Percentiles rank a stretch among this genome's conserved stretches.
Evolutionary conservation across 164 flowering plant genomes (phyloP).

Genomic region (Echeveria elegans): DNA sequence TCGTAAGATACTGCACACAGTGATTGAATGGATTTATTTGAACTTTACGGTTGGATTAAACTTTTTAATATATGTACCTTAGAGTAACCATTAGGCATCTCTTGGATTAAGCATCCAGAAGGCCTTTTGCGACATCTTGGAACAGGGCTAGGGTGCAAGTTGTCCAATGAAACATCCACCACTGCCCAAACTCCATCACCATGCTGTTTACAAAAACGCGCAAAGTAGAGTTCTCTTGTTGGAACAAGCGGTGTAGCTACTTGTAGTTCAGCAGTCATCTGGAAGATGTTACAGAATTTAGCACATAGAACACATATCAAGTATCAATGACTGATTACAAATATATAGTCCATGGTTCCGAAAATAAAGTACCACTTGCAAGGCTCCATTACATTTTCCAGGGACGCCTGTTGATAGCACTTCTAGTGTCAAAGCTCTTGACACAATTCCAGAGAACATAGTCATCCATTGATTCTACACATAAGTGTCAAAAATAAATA

Average conservation of each 20-base stretch:
- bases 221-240: conserved; percentile 58
- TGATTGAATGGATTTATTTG: too few relatives aligned
- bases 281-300: conserved; percentile 1
- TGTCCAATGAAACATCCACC: conserved; percentile 79
- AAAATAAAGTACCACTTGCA: conserved; percentile 66
- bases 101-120: conserved; percentile 79
- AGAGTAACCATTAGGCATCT: conserved; percentile 73
- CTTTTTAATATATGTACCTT: conserved; percentile 29
- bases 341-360: not conserved
- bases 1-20: not conserved
- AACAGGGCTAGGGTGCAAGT: conserved; percentile 34
- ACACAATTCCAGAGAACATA: conserved; percentile 66
- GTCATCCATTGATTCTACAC: conserved; percentile 69
- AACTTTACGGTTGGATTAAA: too few relatives aligned
- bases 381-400: conserved; percentile 76
- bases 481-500: not conserved
- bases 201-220: conserved; percentile 73
- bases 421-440: conserved; percentile 62
- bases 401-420: conserved; percentile 79
- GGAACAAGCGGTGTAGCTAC: conserved; percentile 80
- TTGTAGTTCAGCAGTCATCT: conserved; percentile 74
- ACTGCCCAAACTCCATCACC: conserved; percentile 75
- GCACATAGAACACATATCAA: not conserved
- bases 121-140: conserved; percentile 61
- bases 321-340: not conserved